Evolutionary conservation across 768 basidiomycete species (phyloP).

Genomic region (Tylopilus intermedius): DNA sequence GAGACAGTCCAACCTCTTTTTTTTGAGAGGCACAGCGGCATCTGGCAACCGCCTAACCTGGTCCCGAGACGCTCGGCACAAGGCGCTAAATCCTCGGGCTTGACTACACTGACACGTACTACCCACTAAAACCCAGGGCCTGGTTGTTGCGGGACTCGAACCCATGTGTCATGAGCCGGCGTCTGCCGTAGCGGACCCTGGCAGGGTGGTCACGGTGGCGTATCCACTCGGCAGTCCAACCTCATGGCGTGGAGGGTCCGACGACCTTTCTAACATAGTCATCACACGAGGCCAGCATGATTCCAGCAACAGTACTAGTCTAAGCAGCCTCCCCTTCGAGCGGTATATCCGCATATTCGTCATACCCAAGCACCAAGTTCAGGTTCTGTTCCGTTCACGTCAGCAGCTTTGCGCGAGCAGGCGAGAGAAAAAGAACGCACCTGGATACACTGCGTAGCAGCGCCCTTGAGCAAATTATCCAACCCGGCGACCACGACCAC

Average conservation of each 20-base stretch:
- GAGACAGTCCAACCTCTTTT: background rate
- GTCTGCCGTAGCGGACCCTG: too few relatives aligned
- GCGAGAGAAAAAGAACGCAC: constrained; percentile 37
- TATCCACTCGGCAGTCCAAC: background rate
- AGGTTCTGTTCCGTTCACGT: constrained; percentile 54
- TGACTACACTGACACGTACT: too few relatives aligned
- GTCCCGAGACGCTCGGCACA: too few relatives aligned
- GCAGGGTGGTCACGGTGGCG: too few relatives aligned
- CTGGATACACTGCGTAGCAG: constrained; percentile 98
- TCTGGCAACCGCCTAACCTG: too few relatives aligned
- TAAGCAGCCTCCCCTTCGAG: constrained; percentile 13
- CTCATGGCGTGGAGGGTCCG: background rate
- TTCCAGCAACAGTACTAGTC: background rate
- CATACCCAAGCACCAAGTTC: constrained; percentile 84
- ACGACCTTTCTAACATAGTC: background rate
- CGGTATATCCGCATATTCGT: constrained; percentile 79
- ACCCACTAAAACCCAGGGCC: too few relatives aligned
- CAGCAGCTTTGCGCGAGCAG: background rate
- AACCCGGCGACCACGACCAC: constrained; percentile 95
- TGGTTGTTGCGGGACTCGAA: too few relatives aligned
- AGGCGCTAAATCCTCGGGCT: too few relatives aligned
- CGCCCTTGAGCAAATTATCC: constrained; percentile 96
- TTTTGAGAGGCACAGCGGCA: too few relatives aligned
- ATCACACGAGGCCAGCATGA: background rate
- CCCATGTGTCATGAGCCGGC: too few relatives aligned